Evolutionary conservation across 352 stramenopile genomes (phyloP).

Genomic region (Stephanocyclus meneghinianus): DNA sequence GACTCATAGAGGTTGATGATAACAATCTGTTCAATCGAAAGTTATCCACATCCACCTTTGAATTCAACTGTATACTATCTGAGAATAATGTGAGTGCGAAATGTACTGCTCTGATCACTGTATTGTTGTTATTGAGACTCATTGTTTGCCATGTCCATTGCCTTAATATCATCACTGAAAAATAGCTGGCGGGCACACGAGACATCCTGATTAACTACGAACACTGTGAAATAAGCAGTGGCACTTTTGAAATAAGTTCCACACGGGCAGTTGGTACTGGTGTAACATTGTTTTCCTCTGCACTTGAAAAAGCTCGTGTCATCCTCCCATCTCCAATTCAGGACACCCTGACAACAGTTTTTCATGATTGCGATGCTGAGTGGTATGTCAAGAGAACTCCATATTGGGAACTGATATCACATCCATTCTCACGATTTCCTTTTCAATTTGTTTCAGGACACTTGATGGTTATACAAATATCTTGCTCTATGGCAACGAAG

Average conservation of each 20-base stretch:
- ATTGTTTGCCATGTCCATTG: neutral
- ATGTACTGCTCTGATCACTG: too few relatives aligned
- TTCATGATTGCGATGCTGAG: constrained; percentile 15
- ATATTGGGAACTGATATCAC: neutral
- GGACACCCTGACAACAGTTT: constrained; percentile 8
- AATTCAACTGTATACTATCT: constrained; percentile 9
- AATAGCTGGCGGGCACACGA: neutral
- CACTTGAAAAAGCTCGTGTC: neutral
- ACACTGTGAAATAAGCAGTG: constrained; percentile 10
- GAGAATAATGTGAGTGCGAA: constrained; percentile 1
- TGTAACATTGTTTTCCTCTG: neutral
- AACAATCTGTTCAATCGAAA: neutral
- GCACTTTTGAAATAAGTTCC: constrained; percentile 9
- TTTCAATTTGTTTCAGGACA: neutral
- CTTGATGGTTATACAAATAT: constrained; percentile 8
- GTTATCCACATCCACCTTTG: neutral
- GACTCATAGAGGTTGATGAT: neutral
- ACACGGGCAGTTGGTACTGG: constrained; percentile 1
- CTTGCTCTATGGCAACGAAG: neutral
- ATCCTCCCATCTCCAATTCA: constrained; percentile 7
- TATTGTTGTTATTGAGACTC: neutral
- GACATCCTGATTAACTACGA: constrained; percentile 9
- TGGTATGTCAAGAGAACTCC: neutral
- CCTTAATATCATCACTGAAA: neutral
- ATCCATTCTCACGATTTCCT: neutral